Evolutionary conservation across 768 basidiomycete species (phyloP).

Genomic region (Cystoderma amianthinum): DNA sequence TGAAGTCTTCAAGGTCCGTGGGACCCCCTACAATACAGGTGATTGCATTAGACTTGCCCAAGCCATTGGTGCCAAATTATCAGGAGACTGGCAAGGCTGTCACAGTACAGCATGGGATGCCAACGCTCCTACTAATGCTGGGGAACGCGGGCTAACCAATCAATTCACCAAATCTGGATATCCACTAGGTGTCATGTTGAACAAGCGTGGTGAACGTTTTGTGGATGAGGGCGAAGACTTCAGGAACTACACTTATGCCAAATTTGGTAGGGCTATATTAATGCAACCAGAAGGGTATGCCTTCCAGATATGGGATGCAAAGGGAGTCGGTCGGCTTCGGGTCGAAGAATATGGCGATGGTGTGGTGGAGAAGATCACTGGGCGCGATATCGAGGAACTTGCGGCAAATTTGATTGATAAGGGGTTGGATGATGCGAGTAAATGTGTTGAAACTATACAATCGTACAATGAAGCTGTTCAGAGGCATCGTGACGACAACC

Average conservation of each 20-base stretch:
- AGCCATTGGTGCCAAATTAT: slow-evolving; percentile 42
- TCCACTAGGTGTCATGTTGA: slow-evolving; percentile 66
- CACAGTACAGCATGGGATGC: slow-evolving; percentile 72
- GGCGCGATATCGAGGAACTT: slow-evolving; percentile 38
- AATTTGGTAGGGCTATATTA: slow-evolving; percentile 56
- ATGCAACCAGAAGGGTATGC: slow-evolving; percentile 50
- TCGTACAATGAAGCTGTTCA: slow-evolving; percentile 46
- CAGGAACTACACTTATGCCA: slow-evolving; percentile 69
- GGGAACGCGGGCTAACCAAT: slow-evolving; percentile 55
- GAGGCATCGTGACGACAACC: slow-evolving; percentile 25
- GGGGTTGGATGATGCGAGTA: slow-evolving; percentile 35
- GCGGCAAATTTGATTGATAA: slow-evolving; percentile 35
- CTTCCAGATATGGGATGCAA: slow-evolving; percentile 61
- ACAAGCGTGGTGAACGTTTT: slow-evolving; percentile 48
- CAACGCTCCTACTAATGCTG: slow-evolving; percentile 41
- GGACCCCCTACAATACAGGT: slow-evolving; percentile 66
- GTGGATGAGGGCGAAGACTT: slow-evolving; percentile 72
- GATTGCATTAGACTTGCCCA: slow-evolving; percentile 53
- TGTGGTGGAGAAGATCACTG: slow-evolving; percentile 50
- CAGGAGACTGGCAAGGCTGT: slow-evolving; percentile 65
- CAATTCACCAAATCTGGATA: slow-evolving; percentile 73
- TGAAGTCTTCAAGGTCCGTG: slow-evolving; percentile 42
- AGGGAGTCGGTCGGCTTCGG: slow-evolving; percentile 35
- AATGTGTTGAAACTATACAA: slow-evolving; percentile 38
- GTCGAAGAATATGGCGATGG: slow-evolving; percentile 62